These are phyloP conservation scores for Rhipidocladum racemiflorum DNA, from an alignment of 176 grass and related monocot species.

Conservation along the genomic window DNA sequence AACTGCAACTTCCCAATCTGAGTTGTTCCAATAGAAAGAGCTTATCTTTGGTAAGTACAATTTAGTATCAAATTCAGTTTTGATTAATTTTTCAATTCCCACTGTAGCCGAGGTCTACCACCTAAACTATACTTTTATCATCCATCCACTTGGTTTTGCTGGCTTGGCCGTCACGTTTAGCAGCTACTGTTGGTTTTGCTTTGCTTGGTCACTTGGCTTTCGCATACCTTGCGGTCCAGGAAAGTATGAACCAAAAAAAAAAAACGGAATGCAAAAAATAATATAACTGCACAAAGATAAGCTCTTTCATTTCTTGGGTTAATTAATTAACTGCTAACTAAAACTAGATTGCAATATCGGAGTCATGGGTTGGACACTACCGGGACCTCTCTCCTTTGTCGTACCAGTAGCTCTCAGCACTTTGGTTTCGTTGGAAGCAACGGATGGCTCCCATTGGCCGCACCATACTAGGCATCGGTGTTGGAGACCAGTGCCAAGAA, in stretches of 20 bases:
- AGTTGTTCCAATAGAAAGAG: not conserved
- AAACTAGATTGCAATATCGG: not conserved
- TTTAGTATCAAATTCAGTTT: not conserved
- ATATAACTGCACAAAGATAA: not conserved
- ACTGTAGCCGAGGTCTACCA: not conserved
- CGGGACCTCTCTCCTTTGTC: not conserved
- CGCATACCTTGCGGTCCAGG: constrained; percentile 24
- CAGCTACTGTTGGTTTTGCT: not conserved
- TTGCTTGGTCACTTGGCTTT: constrained; percentile 30
- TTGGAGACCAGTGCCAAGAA: not conserved
- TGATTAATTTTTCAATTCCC: not conserved
- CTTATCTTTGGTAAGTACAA: too few relatives aligned
- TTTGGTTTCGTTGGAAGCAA: constrained; percentile 18
- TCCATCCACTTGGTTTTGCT: not conserved
- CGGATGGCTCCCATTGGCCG: constrained; percentile 10
- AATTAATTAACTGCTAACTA: not conserved
- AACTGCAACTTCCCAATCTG: not conserved
- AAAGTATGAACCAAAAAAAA: constrained; percentile 12
- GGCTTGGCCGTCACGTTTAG: constrained; percentile 29
- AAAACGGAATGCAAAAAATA: not conserved
- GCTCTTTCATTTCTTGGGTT: not conserved
- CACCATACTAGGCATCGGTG: not conserved
- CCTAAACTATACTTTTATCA: not conserved
- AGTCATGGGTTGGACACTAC: not conserved
- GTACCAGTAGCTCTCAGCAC: constrained; percentile 16